Percentiles rank a stretch among this genome's conserved stretches.
These are phyloP conservation scores for Penicillium bialowiezense DNA, from an alignment of 495 filamentous ascomycete species.

Conservation along the genomic window DNA sequence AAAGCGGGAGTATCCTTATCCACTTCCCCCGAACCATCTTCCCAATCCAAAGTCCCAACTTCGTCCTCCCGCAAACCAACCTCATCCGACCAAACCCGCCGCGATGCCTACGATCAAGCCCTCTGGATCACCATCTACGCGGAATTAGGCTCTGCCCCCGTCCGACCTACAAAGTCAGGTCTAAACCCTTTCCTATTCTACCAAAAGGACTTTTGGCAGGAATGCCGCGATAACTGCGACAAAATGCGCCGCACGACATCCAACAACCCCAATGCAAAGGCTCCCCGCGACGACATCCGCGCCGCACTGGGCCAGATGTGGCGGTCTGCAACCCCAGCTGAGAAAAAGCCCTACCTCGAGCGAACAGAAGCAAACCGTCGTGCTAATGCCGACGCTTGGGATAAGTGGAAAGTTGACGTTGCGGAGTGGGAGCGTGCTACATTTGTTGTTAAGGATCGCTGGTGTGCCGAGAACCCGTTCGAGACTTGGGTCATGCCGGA, in stretches of 20 bases:
- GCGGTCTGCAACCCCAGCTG: slow-evolving; percentile 67
- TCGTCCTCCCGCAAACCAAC: slow-evolving; percentile 16
- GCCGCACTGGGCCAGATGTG: slow-evolving; percentile 83
- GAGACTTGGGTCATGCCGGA: slow-evolving; percentile 25
- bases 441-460: slow-evolving; percentile 56
- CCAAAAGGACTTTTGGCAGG: slow-evolving; percentile 76
- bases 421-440: slow-evolving; percentile 70
- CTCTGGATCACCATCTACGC: slow-evolving; percentile 65
- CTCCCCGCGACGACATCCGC: slow-evolving; percentile 71
- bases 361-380: slow-evolving; percentile 65
- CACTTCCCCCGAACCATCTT: slow-evolving; percentile 9
- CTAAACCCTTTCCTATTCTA: slow-evolving; percentile 67
- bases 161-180: slow-evolving; percentile 64
- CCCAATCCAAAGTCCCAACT: slow-evolving; percentile 5
- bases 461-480: slow-evolving; percentile 59
- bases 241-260: slow-evolving; percentile 60
- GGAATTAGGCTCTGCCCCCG: slow-evolving; percentile 69
- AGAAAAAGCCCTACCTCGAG: slow-evolving; percentile 72
- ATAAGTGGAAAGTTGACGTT: slow-evolving; percentile 53
- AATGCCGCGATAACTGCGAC: slow-evolving; percentile 70
- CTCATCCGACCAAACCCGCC: slow-evolving; percentile 49
- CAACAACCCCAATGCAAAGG: slow-evolving; percentile 64
- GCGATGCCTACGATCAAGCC: slow-evolving; percentile 70
- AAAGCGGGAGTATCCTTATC: slow-evolving; percentile 3
- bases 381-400: slow-evolving; percentile 54